Conservation (phyloP, 176 grass and related monocot genomes). For the Bolboschoenus planiculmis region DNA sequence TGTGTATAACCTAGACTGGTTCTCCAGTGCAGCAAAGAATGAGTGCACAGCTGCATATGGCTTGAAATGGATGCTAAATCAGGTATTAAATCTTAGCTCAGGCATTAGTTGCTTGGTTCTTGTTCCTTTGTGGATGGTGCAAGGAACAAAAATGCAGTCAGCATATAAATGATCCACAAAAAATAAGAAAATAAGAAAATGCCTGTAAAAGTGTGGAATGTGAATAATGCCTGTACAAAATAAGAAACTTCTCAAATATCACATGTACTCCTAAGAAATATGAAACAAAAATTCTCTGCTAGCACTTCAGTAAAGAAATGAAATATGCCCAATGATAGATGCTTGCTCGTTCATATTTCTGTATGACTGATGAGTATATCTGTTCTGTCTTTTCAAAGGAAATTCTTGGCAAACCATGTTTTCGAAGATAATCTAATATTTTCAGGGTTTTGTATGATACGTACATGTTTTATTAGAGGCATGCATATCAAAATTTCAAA, state of each 20-base stretch:
- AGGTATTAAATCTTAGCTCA: constrained; percentile 32
- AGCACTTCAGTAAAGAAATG: neutral
- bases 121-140: neutral
- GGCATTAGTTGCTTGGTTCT: neutral
- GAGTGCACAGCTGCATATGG: constrained; percentile 86
- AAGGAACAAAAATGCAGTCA: neutral
- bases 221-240: neutral
- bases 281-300: neutral
- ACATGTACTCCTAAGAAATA: neutral
- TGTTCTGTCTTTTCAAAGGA: no score
- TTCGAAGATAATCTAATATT: no score
- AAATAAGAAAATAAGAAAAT: no score
- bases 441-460: no score
- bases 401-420: neutral
- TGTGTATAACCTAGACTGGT: constrained; percentile 76
- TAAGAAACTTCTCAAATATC: neutral
- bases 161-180: neutral
- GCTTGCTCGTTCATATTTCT: no score
- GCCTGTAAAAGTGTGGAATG: neutral
- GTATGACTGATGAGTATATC: no score
- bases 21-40: constrained; percentile 77
- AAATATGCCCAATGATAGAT: no score
- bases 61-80: constrained; percentile 98
- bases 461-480: neutral
- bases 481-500: neutral